Evolutionary conservation across 441 rosid genomes (phyloP), one percentile per base, ranked within the genome.

Genomic region (Bocquillonia castaneifolia): DNA sequence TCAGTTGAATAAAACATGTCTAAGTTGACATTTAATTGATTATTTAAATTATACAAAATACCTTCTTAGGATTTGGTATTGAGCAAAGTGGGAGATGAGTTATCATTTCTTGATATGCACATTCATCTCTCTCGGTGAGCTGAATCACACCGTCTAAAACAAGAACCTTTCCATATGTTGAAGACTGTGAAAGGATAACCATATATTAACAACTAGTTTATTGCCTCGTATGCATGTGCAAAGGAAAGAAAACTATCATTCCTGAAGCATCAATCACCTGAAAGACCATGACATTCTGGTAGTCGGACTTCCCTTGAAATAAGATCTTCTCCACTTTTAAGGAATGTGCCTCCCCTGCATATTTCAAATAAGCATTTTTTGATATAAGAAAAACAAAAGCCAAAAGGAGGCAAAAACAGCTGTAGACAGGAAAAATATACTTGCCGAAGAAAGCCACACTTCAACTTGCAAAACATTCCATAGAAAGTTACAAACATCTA

Each of bases 31-130:
- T 51, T 28, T 44, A 59, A 15, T 44, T 26, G 10, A 29, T 74
- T 17, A 36, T 31, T 57, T 28, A 10, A 48, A 26, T 37, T 26
- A 29, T 13, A 60, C 22, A 28, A 13, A 52, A 23, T 57, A 90
- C 98, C 95, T 90, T 92, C 79, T 86, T 88, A 0, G 96, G 98
- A 74, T 86, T 86, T 45, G 91, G 80, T 72, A 92, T 90, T 42
- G 98, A 92, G 81, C 95, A 88, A 39, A 92, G 96, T 0, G 98
- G 98, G 70, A 92, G 96, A 71, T 92, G 98, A 72, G 95, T 79
- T 62, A 92, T 92, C 98, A 92, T 92, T 81, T 92, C 98, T 72
- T 92, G 98, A 76, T 92, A 92, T 13, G 98, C 96, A 74, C 98
- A 95, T 79, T 95, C 98, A 69, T 95, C 99, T 76, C 97, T 88